phyloP scores from a whole-genome alignment of 2,329 filamentous ascomycete genomes.

The Massarina eburnea region DNA sequence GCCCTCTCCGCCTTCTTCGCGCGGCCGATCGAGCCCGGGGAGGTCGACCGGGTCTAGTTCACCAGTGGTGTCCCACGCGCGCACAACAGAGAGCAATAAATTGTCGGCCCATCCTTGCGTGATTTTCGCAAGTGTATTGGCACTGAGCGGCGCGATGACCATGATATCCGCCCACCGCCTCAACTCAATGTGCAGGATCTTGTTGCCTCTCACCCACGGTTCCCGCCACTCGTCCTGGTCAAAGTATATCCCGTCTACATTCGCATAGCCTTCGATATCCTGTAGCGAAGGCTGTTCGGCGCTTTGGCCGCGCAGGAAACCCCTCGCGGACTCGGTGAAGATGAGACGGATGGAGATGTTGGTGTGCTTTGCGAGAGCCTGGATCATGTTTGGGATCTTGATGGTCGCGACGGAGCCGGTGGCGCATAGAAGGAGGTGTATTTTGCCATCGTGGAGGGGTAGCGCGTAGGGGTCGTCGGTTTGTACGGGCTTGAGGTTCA shows the following conservation, averaged over 20 bases:
- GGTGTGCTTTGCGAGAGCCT: slow-evolving; percentile 55
- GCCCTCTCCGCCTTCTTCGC: slow-evolving; percentile 13
- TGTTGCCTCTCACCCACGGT: slow-evolving; percentile 76
- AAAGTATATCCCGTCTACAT: slow-evolving; percentile 78
- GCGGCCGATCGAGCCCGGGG: slow-evolving; percentile 23
- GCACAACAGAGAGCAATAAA: slow-evolving; percentile 70
- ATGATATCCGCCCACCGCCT: slow-evolving; percentile 80
- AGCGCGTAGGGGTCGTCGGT: slow-evolving; percentile 23
- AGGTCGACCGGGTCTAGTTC: slow-evolving; percentile 34
- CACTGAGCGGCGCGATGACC: slow-evolving; percentile 77
- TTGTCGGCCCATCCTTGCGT: slow-evolving; percentile 76
- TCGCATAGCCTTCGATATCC: slow-evolving; percentile 60
- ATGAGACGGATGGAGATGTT: slow-evolving; percentile 81
- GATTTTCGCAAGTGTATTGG: slow-evolving; percentile 86
- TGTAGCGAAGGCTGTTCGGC: slow-evolving; percentile 72
- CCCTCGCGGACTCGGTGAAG: slow-evolving; percentile 70
- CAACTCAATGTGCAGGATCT: slow-evolving; percentile 88
- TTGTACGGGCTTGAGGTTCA: slow-evolving; percentile 29
- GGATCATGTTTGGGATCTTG: slow-evolving; percentile 60
- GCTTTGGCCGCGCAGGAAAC: slow-evolving; percentile 77
- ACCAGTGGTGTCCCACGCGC: slow-evolving; percentile 78
- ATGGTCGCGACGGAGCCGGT: slow-evolving; percentile 84
- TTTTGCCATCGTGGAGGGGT: slow-evolving; percentile 35
- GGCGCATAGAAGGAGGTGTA: slow-evolving; percentile 66
- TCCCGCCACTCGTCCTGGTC: slow-evolving; percentile 85